phyloP scores from a whole-genome alignment of 306 rosid genomes.

The Cucurbita maxima region DNA sequence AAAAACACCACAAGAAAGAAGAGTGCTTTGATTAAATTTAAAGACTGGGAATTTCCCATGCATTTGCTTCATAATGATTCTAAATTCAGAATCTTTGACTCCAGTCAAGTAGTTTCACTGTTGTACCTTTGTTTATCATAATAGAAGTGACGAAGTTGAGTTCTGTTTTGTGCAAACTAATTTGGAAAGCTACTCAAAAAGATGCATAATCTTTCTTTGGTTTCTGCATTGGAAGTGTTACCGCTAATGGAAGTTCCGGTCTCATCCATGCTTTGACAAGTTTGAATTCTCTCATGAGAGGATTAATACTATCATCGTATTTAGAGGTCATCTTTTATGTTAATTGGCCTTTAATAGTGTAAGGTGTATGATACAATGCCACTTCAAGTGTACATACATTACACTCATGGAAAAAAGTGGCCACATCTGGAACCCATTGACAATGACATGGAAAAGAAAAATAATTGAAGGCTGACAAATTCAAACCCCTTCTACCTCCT shows the following conservation, averaged over 20 bases:
- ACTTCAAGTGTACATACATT: no score
- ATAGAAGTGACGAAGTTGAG: neutral
- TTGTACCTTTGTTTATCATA: neutral
- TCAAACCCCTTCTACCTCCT: no score
- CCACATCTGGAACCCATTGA: no score
- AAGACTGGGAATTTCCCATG: neutral
- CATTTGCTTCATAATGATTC: neutral
- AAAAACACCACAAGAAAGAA: neutral
- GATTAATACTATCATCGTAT: no score
- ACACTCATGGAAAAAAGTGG: no score
- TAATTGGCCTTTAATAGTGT: no score
- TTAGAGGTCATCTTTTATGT: no score
- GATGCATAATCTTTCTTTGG: neutral
- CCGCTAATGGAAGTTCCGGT: neutral
- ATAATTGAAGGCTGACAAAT: no score
- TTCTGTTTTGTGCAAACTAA: neutral
- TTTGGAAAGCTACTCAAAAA: neutral
- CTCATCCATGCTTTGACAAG: no score
- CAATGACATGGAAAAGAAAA: no score
- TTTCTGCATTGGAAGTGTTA: neutral
- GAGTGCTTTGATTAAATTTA: neutral
- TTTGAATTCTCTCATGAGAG: no score
- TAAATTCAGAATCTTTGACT: neutral
- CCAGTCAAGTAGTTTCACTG: neutral
- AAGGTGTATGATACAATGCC: no score